A percentile compares a stretch with the other conserved stretches of the same genome.
phyloP scores from a whole-genome alignment of 164 flowering plant genomes.

The Stephania cephalantha region DNA sequence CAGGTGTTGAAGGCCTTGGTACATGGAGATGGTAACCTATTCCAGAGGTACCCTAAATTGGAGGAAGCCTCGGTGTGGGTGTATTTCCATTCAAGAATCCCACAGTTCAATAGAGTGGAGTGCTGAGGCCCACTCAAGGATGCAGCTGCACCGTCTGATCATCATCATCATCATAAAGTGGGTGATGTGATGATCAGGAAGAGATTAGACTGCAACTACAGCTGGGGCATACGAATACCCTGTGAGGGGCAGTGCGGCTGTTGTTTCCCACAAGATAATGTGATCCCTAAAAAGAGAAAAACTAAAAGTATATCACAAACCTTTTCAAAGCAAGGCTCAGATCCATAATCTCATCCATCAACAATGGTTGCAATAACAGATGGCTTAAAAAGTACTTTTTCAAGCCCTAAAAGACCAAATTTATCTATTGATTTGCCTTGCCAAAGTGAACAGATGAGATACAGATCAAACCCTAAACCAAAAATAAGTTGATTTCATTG shows the following conservation, averaged over 20 bases:
- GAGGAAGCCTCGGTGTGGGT: slow-evolving; percentile 88
- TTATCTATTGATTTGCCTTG: too few species aligned
- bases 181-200: background rate
- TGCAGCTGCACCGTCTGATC: slow-evolving; percentile 30
- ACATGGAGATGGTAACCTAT: slow-evolving; percentile 73
- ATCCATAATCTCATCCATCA: too few species aligned
- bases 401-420: too few species aligned
- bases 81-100: slow-evolving; percentile 81
- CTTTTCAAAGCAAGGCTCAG: too few species aligned
- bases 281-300: slow-evolving; percentile 25
- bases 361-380: too few species aligned
- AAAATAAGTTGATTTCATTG: too few species aligned
- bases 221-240: slow-evolving; percentile 35
- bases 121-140: slow-evolving; percentile 90
- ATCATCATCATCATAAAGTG: background rate
- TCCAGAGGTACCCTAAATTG: slow-evolving; percentile 68
- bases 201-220: background rate
- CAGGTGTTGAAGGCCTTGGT: slow-evolving; percentile 89
- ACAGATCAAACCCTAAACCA: too few species aligned
- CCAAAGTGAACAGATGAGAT: too few species aligned
- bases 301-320: too few species aligned
- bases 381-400: too few species aligned
- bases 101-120: slow-evolving; percentile 71
- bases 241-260: slow-evolving; percentile 60
- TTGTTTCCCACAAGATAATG: slow-evolving; percentile 66